Percentiles rank a stretch among this genome's conserved stretches.
Evolutionary conservation across 140 eudicot species (phyloP).

Genomic region (Ambrosia hybrid): DNA sequence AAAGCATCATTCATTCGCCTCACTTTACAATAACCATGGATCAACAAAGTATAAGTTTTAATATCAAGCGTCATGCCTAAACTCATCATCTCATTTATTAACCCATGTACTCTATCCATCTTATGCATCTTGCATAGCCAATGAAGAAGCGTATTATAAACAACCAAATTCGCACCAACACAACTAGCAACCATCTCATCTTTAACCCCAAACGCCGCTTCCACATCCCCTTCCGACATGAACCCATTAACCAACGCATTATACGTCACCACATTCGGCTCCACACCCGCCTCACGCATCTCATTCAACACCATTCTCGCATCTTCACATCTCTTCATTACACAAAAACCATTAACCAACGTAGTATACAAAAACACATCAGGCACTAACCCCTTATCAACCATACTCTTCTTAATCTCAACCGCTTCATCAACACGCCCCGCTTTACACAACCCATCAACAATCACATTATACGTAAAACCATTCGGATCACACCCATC

Average conservation of each 20-base stretch:
- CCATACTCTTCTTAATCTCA: constrained; percentile 39
- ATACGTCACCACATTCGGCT: constrained; percentile 38
- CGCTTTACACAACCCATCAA: constrained; percentile 40
- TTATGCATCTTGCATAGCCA: constrained; percentile 43
- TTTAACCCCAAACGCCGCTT: constrained; percentile 38
- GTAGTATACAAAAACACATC: constrained; percentile 38
- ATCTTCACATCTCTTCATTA: constrained; percentile 34
- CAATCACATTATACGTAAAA: constrained; percentile 40
- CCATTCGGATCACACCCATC: constrained; percentile 40
- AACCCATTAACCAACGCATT: constrained; percentile 47
- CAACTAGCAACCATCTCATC: constrained; percentile 38
- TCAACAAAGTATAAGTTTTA: constrained; percentile 36
- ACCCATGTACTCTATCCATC: constrained; percentile 37
- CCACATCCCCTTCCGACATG: constrained; percentile 35
- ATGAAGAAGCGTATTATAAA: constrained; percentile 44
- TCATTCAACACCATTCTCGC: constrained; percentile 34
- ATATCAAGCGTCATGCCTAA: constrained; percentile 33
- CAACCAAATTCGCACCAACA: constrained; percentile 40
- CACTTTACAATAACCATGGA: constrained; percentile 43
- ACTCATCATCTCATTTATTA: constrained; percentile 38
- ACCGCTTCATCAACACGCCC: constrained; percentile 43
- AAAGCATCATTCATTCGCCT: constrained; percentile 38
- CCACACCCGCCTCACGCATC: constrained; percentile 40
- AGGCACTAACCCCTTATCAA: constrained; percentile 35
- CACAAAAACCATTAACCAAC: constrained; percentile 36